A percentile compares a stretch with the other conserved stretches of the same genome.
Evolutionary conservation across 208 protist genomes (phyloP).

Genomic region (Trypanosoma congolense): DNA sequence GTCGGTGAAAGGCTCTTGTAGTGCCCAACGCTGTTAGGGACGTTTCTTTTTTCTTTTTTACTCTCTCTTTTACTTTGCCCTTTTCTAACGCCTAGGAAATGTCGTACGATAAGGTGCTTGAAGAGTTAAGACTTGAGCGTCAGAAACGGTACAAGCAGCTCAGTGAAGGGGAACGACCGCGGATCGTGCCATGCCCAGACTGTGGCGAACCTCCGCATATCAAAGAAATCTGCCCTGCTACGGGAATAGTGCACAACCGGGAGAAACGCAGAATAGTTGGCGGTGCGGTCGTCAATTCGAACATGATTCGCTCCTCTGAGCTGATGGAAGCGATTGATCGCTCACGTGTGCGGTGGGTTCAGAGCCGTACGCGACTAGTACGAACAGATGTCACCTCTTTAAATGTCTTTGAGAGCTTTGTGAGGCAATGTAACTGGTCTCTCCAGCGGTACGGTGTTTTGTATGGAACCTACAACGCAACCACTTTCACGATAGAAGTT

Average conservation of each 20-base stretch:
- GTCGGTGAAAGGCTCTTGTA: no score
- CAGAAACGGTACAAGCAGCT: conserved; percentile 27
- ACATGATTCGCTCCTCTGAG: conserved; percentile 41
- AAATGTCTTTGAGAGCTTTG: conserved; percentile 86
- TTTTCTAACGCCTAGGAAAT: conserved; percentile 5
- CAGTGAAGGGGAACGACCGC: conserved; percentile 25
- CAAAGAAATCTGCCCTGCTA: conserved; percentile 53
- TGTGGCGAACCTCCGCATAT: conserved; percentile 58
- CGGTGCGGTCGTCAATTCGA: conserved; percentile 47
- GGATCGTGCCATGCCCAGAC: conserved; percentile 41
- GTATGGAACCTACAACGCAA: conserved; percentile 67
- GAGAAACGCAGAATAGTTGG: conserved; percentile 58
- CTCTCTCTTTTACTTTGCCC: conserved; percentile 3
- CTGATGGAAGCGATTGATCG: conserved; percentile 76
- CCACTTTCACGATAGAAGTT: conserved; percentile 43
- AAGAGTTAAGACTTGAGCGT: conserved; percentile 31
- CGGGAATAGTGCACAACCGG: conserved; percentile 69
- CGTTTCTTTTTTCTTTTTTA: not conserved
- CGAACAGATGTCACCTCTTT: conserved; percentile 61
- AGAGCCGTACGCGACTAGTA: conserved; percentile 68
- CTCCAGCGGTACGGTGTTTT: conserved; percentile 83
- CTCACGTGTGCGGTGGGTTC: conserved; percentile 70
- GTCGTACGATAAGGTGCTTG: conserved; percentile 17
- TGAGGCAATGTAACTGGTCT: conserved; percentile 60
- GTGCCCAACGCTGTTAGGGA: not conserved